A percentile compares a stretch with the other conserved stretches of the same genome.
These are phyloP conservation scores for Lithocarpus polystachyus DNA, from an alignment of 306 rosid genomes.

Conservation along the genomic window DNA sequence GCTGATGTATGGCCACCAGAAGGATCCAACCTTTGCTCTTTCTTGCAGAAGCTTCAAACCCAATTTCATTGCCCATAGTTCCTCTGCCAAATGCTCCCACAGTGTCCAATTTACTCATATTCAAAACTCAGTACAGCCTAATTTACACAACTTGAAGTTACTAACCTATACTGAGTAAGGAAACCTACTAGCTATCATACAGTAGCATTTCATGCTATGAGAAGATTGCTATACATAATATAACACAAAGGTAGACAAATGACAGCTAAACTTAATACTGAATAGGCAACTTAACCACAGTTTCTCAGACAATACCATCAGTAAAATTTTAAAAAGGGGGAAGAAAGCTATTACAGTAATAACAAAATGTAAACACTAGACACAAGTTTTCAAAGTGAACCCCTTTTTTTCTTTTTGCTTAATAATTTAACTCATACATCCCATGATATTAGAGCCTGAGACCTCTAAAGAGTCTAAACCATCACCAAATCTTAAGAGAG, in stretches of 20 bases:
- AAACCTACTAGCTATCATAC: slow-evolving; percentile 2
- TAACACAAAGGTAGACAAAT: not conserved
- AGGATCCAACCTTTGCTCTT: slow-evolving; percentile 87
- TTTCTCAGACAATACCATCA: not conserved
- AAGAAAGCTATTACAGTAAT: too few relatives aligned
- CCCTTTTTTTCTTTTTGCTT: not conserved
- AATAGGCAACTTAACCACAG: not conserved
- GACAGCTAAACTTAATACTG: not conserved
- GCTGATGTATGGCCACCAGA: slow-evolving; percentile 94
- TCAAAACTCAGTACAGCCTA: slow-evolving; percentile 67
- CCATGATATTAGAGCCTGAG: not conserved
- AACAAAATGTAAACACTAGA: not conserved
- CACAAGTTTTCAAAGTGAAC: not conserved
- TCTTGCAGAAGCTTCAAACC: slow-evolving; percentile 97
- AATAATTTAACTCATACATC: not conserved
- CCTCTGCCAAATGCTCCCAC: slow-evolving; percentile 95
- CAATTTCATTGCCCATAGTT: slow-evolving; percentile 95
- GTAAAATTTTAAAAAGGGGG: not conserved
- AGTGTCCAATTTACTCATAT: slow-evolving; percentile 78
- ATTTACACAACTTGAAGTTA: slow-evolving; percentile 43
- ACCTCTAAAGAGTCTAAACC: not conserved
- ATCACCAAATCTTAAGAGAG: not conserved
- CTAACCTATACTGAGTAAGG: slow-evolving; percentile 28
- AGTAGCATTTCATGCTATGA: not conserved
- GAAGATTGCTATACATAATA: not conserved